Evolutionary conservation across 2,329 filamentous ascomycete species (phyloP).

Genomic region (Colletotrichum chlorophyti): DNA sequence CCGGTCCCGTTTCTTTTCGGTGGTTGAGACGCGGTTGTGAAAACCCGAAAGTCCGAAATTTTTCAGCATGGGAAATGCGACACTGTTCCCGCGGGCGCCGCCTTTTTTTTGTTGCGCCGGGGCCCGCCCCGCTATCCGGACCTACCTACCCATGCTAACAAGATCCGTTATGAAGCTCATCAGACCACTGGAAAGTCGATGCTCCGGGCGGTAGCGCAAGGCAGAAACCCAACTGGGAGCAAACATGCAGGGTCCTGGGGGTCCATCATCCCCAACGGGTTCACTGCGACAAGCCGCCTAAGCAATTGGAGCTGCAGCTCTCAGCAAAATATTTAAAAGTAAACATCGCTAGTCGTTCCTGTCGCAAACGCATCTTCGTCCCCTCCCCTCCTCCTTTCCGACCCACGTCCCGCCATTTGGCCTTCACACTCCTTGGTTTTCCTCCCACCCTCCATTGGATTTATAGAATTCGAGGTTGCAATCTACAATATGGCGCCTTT

Average conservation of each 20-base stretch:
- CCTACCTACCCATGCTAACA: neutral
- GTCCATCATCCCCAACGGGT: no score
- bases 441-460: neutral
- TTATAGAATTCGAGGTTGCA: neutral
- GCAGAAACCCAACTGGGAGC: slow-evolving; percentile 22
- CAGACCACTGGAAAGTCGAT: slow-evolving; percentile 23
- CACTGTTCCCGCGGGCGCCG: slow-evolving; percentile 7
- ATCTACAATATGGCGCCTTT: slow-evolving; percentile 18
- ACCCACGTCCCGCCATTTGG: neutral
- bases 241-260: slow-evolving; percentile 25
- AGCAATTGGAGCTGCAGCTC: slow-evolving; percentile 22
- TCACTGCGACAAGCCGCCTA: no score
- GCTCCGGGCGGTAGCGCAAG: slow-evolving; percentile 25
- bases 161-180: neutral
- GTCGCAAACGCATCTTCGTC: neutral
- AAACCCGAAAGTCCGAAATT: slow-evolving; percentile 28
- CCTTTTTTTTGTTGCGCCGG: slow-evolving; percentile 14
- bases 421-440: slow-evolving; percentile 12
- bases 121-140: slow-evolving; percentile 19
- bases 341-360: slow-evolving; percentile 6
- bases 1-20: slow-evolving; percentile 13
- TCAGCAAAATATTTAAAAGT: slow-evolving; percentile 14
- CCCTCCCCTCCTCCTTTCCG: neutral
- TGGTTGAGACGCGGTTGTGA: slow-evolving; percentile 8
- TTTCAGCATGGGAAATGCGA: slow-evolving; percentile 5